These are phyloP conservation scores for Colletotrichum acutatum DNA, from an alignment of 2,329 filamentous ascomycete genomes.

Conservation along the genomic window DNA sequence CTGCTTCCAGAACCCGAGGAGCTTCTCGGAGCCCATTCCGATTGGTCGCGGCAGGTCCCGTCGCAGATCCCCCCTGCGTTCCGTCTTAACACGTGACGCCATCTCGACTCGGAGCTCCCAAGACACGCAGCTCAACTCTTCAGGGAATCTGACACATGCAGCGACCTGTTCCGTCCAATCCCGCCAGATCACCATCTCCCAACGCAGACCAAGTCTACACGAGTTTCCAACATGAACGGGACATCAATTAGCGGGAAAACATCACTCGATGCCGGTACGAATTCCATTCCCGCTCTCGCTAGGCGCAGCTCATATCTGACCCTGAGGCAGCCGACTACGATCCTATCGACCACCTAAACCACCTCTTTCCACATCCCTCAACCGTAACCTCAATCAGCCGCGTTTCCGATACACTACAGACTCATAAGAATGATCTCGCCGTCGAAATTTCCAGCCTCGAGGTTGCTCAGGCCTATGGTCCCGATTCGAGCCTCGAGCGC, in stretches of 20 bases:
- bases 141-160: constrained; percentile 23
- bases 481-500: constrained; percentile 87
- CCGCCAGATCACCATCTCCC: background rate
- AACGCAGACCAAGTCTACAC: background rate
- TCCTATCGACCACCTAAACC: constrained; percentile 91
- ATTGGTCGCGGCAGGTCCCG: constrained; percentile 17
- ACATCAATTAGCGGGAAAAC: constrained; percentile 44
- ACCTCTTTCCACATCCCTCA: constrained; percentile 90
- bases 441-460: constrained; percentile 78
- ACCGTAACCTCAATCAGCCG: constrained; percentile 80
- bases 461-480: constrained; percentile 83
- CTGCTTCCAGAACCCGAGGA: constrained; percentile 20
- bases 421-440: constrained; percentile 85
- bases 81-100: constrained; percentile 31
- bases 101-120: constrained; percentile 27
- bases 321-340: constrained; percentile 77
- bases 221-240: constrained; percentile 52
- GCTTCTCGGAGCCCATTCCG: background rate
- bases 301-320: constrained; percentile 34
- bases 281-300: constrained; percentile 22
- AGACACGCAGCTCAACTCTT: constrained; percentile 3
- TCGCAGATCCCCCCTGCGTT: background rate
- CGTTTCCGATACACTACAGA: constrained; percentile 78
- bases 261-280: constrained; percentile 58
- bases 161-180: background rate